These are phyloP conservation scores for Stylonectria norvegica DNA, from an alignment of 2,329 filamentous ascomycete genomes.

Conservation along the genomic window DNA sequence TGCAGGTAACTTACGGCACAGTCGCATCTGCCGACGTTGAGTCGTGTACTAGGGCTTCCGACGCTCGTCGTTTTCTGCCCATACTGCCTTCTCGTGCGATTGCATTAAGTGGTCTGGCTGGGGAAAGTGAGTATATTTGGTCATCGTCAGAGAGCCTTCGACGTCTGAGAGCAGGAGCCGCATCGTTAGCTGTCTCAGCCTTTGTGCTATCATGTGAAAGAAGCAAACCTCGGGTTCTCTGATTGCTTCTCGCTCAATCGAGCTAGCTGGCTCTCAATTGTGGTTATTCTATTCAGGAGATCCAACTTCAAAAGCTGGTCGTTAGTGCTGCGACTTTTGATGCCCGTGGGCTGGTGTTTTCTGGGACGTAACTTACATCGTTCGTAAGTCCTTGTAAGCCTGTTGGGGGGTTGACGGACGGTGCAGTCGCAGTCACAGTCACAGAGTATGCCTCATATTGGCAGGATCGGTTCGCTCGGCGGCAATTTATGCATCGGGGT, in stretches of 20 bases:
- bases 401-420: neutral
- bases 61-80: neutral
- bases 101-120: neutral
- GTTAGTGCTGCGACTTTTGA: neutral
- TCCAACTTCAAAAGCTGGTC: constrained; percentile 3
- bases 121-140: neutral
- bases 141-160: neutral
- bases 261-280: constrained; percentile 9
- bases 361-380: constrained; percentile 2
- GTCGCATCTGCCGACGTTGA: neutral
- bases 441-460: constrained; percentile 10
- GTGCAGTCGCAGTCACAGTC: constrained; percentile 3
- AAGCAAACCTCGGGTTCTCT: constrained; percentile 1
- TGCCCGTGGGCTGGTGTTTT: neutral
- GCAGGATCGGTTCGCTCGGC: constrained; percentile 9
- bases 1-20: neutral
- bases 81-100: neutral
- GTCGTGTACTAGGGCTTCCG: neutral
- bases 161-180: neutral
- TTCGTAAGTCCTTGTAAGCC: neutral
- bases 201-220: neutral
- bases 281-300: constrained; percentile 7
- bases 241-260: constrained; percentile 6
- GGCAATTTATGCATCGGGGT: constrained; percentile 11
- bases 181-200: neutral